A percentile compares a stretch with the other conserved stretches of the same genome.
Evolutionary conservation across 2,329 filamentous ascomycete species (phyloP).

Genomic region (Colletotrichum sojae): DNA sequence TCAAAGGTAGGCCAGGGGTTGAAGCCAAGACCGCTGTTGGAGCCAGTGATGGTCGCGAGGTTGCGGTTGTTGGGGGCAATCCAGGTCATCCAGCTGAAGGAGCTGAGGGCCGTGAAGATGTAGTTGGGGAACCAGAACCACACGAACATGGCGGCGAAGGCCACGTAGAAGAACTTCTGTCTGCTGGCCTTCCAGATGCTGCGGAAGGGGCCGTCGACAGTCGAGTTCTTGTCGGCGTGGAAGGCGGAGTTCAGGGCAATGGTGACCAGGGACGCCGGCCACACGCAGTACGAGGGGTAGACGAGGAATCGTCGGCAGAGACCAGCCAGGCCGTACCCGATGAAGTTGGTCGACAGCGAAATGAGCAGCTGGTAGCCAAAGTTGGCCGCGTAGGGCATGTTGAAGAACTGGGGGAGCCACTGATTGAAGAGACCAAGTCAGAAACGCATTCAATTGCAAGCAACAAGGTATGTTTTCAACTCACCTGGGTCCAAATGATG

Average conservation of each 20-base stretch:
- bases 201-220: slow-evolving; percentile 50
- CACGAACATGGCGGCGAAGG: slow-evolving; percentile 59
- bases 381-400: slow-evolving; percentile 57
- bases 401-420: slow-evolving; percentile 56
- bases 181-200: slow-evolving; percentile 53
- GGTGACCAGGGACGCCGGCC: slow-evolving; percentile 62
- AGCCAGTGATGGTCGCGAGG: slow-evolving; percentile 48
- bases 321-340: slow-evolving; percentile 63
- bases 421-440: background rate
- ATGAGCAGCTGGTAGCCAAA: slow-evolving; percentile 62
- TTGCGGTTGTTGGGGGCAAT: slow-evolving; percentile 55
- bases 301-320: slow-evolving; percentile 59
- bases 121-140: slow-evolving; percentile 65
- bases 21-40: slow-evolving; percentile 49
- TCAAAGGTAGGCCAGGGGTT: slow-evolving; percentile 50
- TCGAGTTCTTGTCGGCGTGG: slow-evolving; percentile 52
- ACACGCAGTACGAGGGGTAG: slow-evolving; percentile 61
- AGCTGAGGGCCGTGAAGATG: slow-evolving; percentile 58
- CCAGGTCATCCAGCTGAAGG: slow-evolving; percentile 64
- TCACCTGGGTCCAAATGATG: slow-evolving; percentile 60
- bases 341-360: slow-evolving; percentile 61
- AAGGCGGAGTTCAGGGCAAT: slow-evolving; percentile 59
- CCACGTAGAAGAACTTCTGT: slow-evolving; percentile 57
- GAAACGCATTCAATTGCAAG: background rate
- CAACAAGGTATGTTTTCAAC: background rate